These are phyloP conservation scores for Hylodesmum podocarpum DNA, from an alignment of 306 rosid species.

Conservation along the genomic window DNA sequence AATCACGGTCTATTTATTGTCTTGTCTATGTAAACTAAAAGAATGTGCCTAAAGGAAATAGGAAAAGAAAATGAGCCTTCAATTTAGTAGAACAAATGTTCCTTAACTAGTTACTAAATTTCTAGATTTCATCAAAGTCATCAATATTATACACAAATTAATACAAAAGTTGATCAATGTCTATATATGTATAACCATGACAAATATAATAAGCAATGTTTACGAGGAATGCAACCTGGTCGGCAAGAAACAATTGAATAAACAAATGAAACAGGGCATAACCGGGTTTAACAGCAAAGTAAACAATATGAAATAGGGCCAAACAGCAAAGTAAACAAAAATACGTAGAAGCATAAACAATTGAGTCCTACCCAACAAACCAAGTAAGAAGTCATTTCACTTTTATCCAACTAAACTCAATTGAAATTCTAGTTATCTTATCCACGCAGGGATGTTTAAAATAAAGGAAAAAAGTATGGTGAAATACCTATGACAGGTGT, in stretches of 20 bases:
- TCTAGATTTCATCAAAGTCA: no score
- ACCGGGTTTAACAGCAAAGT: no score
- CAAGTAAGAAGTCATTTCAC: neutral
- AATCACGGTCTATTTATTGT: no score
- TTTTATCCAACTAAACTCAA: constrained; percentile 9
- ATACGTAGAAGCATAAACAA: constrained; percentile 8
- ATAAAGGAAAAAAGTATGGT: constrained; percentile 15
- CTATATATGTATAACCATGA: constrained; percentile 9
- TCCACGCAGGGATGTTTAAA: neutral
- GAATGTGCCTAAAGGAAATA: no score
- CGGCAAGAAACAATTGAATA: constrained; percentile 61
- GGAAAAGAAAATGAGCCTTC: no score
- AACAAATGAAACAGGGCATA: constrained; percentile 13
- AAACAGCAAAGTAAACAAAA: constrained; percentile 8
- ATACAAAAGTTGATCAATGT: constrained; percentile 11
- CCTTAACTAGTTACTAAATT: no score
- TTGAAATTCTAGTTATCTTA: constrained; percentile 20
- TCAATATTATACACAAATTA: constrained; percentile 5
- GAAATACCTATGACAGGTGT: constrained; percentile 10
- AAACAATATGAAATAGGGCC: no score
- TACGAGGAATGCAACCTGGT: constrained; percentile 60
- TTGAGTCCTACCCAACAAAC: neutral
- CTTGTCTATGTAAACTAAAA: no score
- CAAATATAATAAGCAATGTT: constrained; percentile 30
- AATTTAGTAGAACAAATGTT: no score